Evolutionary conservation across 1,284 basidiomycete species (phyloP).

Genomic region (Rhodotorula sp.): DNA sequence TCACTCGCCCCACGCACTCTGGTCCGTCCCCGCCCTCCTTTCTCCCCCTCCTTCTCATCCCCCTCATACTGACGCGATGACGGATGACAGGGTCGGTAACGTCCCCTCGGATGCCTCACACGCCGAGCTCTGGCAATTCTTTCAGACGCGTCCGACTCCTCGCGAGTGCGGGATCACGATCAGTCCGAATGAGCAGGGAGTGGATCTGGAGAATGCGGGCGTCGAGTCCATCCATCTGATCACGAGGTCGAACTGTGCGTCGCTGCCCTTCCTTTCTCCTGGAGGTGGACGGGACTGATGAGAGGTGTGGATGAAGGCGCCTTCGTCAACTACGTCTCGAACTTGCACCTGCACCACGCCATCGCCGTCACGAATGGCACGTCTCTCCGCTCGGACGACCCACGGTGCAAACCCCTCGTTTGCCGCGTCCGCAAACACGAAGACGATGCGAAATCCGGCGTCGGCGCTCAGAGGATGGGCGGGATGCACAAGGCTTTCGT

Average conservation of each 20-base stretch:
- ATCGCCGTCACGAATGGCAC: conserved; percentile 32
- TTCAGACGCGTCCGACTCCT: conserved; percentile 55
- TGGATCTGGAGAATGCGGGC: conserved; percentile 53
- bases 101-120: conserved; percentile 76
- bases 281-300: conserved; percentile 61
- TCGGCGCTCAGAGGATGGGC: conserved; percentile 82
- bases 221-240: conserved; percentile 89
- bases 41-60: not conserved
- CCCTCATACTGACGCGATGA: not conserved
- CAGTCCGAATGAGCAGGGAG: not conserved
- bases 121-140: conserved; percentile 85
- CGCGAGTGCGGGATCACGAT: conserved; percentile 19
- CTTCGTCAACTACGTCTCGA: conserved; percentile 39
- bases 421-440: conserved; percentile 66
- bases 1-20: conserved; percentile 39
- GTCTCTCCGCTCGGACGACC: conserved; percentile 29
- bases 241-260: conserved; percentile 84
- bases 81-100: conserved; percentile 67
- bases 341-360: conserved; percentile 36
- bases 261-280: conserved; percentile 68
- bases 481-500: conserved; percentile 76
- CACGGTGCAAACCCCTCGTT: conserved; percentile 30
- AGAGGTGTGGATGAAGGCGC: conserved; percentile 45
- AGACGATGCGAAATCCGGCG: conserved; percentile 83
- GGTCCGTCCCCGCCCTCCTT: conserved; percentile 11